These are phyloP conservation scores for Trametes coccinea DNA, from an alignment of 768 basidiomycete species.

Conservation along the genomic window DNA sequence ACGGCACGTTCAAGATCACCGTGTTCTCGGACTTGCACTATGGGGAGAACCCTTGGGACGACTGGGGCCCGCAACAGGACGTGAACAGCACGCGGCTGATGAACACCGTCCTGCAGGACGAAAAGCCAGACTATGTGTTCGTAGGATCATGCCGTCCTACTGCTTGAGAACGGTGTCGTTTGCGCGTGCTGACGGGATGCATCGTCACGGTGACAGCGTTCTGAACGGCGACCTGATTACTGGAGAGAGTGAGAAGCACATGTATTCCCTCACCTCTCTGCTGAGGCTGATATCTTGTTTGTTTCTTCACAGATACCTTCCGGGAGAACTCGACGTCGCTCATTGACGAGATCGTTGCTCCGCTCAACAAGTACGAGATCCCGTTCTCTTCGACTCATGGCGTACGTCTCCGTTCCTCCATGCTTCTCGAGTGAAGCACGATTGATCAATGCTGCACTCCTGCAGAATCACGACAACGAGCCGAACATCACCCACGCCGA, in stretches of 20 bases:
- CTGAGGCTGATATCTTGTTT: background rate
- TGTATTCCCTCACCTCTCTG: too few species aligned
- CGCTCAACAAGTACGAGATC: conserved; percentile 54
- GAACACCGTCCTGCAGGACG: conserved; percentile 52
- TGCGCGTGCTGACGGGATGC: too few species aligned
- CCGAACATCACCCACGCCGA: conserved; percentile 69
- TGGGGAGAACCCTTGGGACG: conserved; percentile 73
- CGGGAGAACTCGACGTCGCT: conserved; percentile 63
- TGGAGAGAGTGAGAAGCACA: conserved; percentile 53
- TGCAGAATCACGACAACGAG: conserved; percentile 75
- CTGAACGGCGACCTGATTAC: conserved; percentile 76
- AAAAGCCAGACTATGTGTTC: conserved; percentile 71
- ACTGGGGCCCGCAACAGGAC: conserved; percentile 69
- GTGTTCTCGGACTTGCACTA: conserved; percentile 77
- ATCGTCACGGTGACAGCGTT: conserved; percentile 41
- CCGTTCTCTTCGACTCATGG: conserved; percentile 73
- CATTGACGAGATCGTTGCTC: conserved; percentile 63
- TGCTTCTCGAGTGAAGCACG: background rate
- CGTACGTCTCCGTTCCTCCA: conserved; percentile 39
- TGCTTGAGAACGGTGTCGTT: too few species aligned
- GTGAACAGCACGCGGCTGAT: conserved; percentile 60
- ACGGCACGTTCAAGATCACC: conserved; percentile 70
- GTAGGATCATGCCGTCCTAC: conserved; percentile 23
- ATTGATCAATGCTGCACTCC: too few species aligned
- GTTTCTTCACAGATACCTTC: conserved; percentile 48